These are phyloP conservation scores for Xylaria scruposa DNA, from an alignment of 495 filamentous ascomycete species.

Conservation along the genomic window DNA sequence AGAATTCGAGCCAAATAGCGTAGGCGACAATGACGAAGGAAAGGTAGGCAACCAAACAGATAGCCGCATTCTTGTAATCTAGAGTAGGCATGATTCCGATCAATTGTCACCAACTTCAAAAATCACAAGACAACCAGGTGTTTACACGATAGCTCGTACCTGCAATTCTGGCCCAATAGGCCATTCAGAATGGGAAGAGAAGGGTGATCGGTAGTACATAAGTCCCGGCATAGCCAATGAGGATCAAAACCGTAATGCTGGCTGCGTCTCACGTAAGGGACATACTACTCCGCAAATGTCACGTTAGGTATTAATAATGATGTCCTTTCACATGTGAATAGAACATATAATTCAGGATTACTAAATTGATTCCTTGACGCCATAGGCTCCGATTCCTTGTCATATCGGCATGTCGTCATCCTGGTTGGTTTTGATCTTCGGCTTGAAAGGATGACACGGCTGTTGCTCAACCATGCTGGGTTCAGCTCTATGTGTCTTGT, in stretches of 20 bases:
- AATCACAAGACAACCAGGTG: not conserved
- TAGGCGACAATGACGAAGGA: not conserved
- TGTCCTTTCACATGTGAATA: not conserved
- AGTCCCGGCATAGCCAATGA: not conserved
- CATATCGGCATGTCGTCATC: no score
- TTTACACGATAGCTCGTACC: not conserved
- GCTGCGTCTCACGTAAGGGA: not conserved
- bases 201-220: not conserved
- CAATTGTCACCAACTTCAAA: not conserved
- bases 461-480: not conserved
- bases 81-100: not conserved
- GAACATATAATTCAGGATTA: not conserved
- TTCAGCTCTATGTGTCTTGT: not conserved
- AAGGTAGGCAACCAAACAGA: not conserved
- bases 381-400: no score
- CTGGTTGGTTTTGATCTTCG: not conserved
- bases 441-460: not conserved
- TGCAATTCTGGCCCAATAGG: not conserved
- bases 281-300: not conserved
- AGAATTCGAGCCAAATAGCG: not conserved
- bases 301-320: not conserved
- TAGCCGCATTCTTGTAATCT: constrained; percentile 4
- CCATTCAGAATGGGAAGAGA: not conserved
- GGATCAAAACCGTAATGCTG: not conserved
- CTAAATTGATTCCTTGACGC: not conserved